Percentiles rank a stretch among this genome's conserved stretches.
Conservation (phyloP, 768 basidiomycete genomes). For the Calvatia gigantea region DNA sequence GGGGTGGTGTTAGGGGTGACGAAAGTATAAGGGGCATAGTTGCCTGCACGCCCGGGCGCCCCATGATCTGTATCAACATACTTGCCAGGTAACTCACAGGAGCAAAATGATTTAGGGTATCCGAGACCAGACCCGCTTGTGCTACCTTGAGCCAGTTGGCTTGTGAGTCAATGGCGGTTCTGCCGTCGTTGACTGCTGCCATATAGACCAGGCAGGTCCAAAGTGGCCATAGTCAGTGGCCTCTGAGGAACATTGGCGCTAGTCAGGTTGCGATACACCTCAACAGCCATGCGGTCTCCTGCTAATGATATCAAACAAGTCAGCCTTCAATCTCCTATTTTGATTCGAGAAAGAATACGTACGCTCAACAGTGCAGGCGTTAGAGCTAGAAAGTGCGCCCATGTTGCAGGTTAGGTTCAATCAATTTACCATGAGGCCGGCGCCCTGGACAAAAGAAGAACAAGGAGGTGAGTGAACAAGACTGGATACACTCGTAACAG, state of each 20-base stretch:
- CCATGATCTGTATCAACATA: neutral
- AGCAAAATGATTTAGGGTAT: constrained; percentile 45
- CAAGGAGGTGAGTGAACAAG: constrained; percentile 22
- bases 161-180: constrained; percentile 36
- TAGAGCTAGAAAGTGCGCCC: constrained; percentile 25
- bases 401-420: constrained; percentile 50
- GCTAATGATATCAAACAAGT: constrained; percentile 23
- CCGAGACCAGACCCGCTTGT: constrained; percentile 45
- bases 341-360: constrained; percentile 11
- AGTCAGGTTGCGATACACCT: constrained; percentile 51
- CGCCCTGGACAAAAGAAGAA: neutral
- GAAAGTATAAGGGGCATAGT: constrained; percentile 54
- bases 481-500: constrained; percentile 38
- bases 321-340: neutral
- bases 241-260: constrained; percentile 41
- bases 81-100: constrained; percentile 21
- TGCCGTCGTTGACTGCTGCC: constrained; percentile 44
- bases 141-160: constrained; percentile 51
- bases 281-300: constrained; percentile 44
- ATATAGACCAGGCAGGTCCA: constrained; percentile 47
- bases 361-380: constrained; percentile 41
- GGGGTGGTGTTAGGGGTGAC: constrained; percentile 40
- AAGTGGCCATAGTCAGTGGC: constrained; percentile 51
- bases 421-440: neutral
- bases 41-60: constrained; percentile 30